Base-by-base conservation (phyloP, 1,139 yeast species). In the Suhomyces kunorum region DNA sequence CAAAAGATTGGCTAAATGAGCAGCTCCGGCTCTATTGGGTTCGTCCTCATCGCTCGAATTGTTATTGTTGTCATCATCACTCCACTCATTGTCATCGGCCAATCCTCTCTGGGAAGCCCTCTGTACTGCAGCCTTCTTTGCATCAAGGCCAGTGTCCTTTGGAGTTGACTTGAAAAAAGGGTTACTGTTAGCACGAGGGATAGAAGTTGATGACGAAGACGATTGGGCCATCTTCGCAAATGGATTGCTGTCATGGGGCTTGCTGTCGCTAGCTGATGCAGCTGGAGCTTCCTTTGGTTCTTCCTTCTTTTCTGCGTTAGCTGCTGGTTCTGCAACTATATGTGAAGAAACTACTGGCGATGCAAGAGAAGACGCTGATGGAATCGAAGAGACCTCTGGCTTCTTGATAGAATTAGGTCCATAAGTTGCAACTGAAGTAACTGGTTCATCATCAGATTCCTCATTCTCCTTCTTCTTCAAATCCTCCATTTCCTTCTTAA, bases 401-500 rank as follows among this genome's bases (percentile, higher is more conserved):
- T 42, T 42, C 22, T 46, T 42, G 5, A 45, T 32, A 19, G 46
- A 40, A 19, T 40, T 46, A 6, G 68, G 58, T 2, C 61, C 62
- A 50, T 65, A 64, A 28, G 66, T 59, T 3, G 66, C 65, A 17
- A 58, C 67, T 3, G 53, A 45, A 3, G 59, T 40, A 3, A 55
- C 62, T 5, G 66, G 64, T 16, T 64, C 76, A 44, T 62, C 76
- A 43, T 61, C 74, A 40, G 60, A 66, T 30, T 64, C 66, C 32
- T 59, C 65, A 25, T 62, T 60, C 25, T 59, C 64, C 41, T 58
- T 59, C 36, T 55, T 56, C 48, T 65, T 79, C 50, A 76, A 48
- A n/a, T 65, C 81, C 46, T 79, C 83, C 83, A 81, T 78, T 61
- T 87, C 85, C 46, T 73, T 78, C 53, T 70, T 74, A 44, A 83